These are phyloP conservation scores for Phialophora tarda DNA, from an alignment of 2,329 filamentous ascomycete species.

Conservation along the genomic window DNA sequence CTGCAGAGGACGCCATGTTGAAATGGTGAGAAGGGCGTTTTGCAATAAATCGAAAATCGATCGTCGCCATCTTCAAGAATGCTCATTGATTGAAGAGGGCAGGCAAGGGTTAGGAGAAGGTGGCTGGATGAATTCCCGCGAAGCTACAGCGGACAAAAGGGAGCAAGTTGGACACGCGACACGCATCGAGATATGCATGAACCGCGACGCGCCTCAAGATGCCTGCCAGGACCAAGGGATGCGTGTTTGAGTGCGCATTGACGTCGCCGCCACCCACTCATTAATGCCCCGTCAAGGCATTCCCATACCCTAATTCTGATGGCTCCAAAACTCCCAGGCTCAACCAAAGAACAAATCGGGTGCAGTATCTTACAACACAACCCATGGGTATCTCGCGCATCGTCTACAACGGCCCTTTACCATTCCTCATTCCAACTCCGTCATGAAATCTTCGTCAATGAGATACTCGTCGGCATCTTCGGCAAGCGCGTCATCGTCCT, in stretches of 20 bases:
- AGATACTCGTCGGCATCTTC: conserved; percentile 15
- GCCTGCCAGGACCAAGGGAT: background rate
- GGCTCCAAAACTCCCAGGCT: conserved; percentile 5
- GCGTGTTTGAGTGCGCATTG: background rate
- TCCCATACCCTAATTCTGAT: background rate
- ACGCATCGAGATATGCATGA: background rate
- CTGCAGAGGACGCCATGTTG: conserved; percentile 18
- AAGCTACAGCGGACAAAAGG: background rate
- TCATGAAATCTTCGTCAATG: conserved; percentile 25
- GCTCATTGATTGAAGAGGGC: conserved; percentile 11
- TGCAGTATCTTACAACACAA: background rate
- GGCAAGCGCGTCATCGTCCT: background rate
- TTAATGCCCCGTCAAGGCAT: background rate
- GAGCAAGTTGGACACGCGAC: background rate
- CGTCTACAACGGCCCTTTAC: background rate
- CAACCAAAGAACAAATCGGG: background rate
- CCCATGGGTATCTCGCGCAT: background rate
- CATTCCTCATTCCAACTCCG: conserved; percentile 16
- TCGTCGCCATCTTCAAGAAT: conserved; percentile 30
- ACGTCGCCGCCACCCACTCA: background rate
- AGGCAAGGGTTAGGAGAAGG: conserved; percentile 23
- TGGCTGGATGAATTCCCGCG: conserved; percentile 2
- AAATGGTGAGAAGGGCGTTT: conserved; percentile 12
- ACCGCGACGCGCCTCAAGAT: no score
- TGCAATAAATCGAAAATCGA: conserved; percentile 9